phyloP scores from a whole-genome alignment of 805 yeast species.

The Cyberlindnera mississippiensis region DNA sequence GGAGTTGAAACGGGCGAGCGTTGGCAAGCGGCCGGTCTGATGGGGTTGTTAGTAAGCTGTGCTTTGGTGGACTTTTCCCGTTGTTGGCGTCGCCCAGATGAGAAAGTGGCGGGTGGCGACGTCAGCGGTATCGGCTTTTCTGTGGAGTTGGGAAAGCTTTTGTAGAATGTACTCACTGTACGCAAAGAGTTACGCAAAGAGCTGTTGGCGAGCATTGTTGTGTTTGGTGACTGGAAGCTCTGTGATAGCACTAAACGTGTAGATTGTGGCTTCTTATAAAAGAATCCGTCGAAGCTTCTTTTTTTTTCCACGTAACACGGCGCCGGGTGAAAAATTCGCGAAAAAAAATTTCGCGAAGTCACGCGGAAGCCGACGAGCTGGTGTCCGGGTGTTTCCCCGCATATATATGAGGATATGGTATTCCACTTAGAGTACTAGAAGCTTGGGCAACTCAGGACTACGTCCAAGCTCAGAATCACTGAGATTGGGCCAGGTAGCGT shows the following conservation, averaged over 20 bases:
- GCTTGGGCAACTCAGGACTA: too few relatives aligned
- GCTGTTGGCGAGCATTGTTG: conserved; percentile 27
- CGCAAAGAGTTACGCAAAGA: conserved; percentile 26
- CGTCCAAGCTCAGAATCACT: too few relatives aligned
- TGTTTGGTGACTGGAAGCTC: neutral
- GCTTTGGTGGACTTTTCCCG: too few relatives aligned
- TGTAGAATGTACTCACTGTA: conserved; percentile 27
- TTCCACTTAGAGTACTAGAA: too few relatives aligned
- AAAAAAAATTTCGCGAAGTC: neutral
- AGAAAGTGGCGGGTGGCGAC: neutral
- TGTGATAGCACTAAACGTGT: too few relatives aligned
- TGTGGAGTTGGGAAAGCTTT: too few relatives aligned
- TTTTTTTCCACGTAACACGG: conserved; percentile 6
- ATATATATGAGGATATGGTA: neutral
- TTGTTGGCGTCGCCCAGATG: neutral
- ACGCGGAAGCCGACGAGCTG: neutral
- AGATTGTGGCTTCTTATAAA: neutral
- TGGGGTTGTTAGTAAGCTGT: conserved; percentile 15
- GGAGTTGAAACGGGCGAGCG: conserved; percentile 43
- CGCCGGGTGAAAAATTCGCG: conserved; percentile 4
- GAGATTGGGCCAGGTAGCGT: too few relatives aligned
- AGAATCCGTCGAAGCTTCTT: conserved; percentile 11
- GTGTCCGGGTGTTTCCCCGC: conserved; percentile 1
- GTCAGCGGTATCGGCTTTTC: too few relatives aligned
- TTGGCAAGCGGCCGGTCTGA: conserved; percentile 27